These are phyloP conservation scores for Casuarina glauca DNA, from an alignment of 306 rosid genomes.

Conservation along the genomic window DNA sequence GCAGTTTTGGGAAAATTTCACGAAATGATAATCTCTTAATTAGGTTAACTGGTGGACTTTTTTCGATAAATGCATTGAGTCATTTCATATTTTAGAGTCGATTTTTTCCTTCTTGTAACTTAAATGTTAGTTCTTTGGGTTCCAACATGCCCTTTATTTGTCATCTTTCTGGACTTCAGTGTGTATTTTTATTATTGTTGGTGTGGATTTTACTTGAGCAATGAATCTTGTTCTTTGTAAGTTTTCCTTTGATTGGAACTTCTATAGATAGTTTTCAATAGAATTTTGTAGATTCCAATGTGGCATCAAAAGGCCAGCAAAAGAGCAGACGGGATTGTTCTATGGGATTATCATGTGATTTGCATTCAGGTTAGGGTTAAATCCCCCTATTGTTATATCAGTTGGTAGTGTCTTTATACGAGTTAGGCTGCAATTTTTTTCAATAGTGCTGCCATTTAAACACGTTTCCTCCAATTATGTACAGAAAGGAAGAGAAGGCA, in stretches of 20 bases:
- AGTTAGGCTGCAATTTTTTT: neutral
- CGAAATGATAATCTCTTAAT: neutral
- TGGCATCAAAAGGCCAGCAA: slow-evolving; percentile 85
- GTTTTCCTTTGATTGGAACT: neutral
- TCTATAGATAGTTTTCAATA: slow-evolving; percentile 1
- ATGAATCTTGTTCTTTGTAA: neutral
- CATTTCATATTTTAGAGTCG: neutral
- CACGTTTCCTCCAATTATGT: slow-evolving; percentile 5
- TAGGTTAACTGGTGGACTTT: neutral
- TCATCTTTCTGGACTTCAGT: neutral
- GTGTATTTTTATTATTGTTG: neutral
- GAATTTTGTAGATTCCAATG: slow-evolving; percentile 58
- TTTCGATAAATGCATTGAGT: neutral
- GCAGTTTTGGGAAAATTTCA: neutral
- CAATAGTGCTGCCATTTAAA: neutral
- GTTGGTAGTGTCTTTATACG: neutral
- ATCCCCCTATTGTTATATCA: slow-evolving; percentile 16
- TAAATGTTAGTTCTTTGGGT: neutral
- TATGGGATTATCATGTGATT: slow-evolving; percentile 93
- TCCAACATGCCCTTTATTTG: neutral
- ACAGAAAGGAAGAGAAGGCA: slow-evolving; percentile 54
- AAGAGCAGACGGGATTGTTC: slow-evolving; percentile 71
- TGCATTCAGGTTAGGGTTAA: slow-evolving; percentile 63
- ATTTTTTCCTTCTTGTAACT: neutral
- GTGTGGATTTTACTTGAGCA: neutral